These are phyloP conservation scores for Sporothrix sp. DNA, from an alignment of 2,329 filamentous ascomycete species.

Conservation along the genomic window DNA sequence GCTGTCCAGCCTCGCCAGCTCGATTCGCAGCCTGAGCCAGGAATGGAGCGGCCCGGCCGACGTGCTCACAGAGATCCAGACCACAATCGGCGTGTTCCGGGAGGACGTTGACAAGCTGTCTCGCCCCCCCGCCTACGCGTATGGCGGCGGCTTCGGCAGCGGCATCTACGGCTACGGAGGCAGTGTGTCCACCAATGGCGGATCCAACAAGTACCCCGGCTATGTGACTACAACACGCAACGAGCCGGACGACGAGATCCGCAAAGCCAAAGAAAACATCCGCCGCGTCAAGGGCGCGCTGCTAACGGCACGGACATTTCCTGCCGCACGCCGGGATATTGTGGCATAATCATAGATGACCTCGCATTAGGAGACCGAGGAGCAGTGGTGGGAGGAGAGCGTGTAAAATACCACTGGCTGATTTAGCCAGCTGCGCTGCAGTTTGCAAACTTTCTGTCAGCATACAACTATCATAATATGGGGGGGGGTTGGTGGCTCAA, in stretches of 20 bases:
- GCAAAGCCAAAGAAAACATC: slow-evolving; percentile 64
- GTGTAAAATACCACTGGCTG: too few relatives aligned
- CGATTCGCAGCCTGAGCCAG: slow-evolving; percentile 15
- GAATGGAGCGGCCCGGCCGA: slow-evolving; percentile 6
- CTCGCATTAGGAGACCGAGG: too few relatives aligned
- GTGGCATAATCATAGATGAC: too few relatives aligned
- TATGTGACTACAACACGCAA: slow-evolving; percentile 35
- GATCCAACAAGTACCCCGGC: slow-evolving; percentile 29
- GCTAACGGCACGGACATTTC: slow-evolving; percentile 65
- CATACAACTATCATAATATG: too few relatives aligned
- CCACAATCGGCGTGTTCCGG: slow-evolving; percentile 47
- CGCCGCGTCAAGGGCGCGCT: slow-evolving; percentile 70
- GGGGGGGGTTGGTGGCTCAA: too few relatives aligned
- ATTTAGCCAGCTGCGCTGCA: too few relatives aligned
- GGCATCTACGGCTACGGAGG: slow-evolving; percentile 27
- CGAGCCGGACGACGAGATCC: slow-evolving; percentile 61
- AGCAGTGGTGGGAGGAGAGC: too few relatives aligned
- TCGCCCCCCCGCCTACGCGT: slow-evolving; percentile 12
- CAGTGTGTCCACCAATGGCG: slow-evolving; percentile 22
- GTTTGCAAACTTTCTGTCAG: neutral
- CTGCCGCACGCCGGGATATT: slow-evolving; percentile 29
- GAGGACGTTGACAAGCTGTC: slow-evolving; percentile 56
- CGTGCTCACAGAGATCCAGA: slow-evolving; percentile 34
- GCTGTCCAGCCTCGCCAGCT: slow-evolving; percentile 14
- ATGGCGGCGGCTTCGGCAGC: slow-evolving; percentile 27